phyloP scores from a whole-genome alignment of 1,284 basidiomycete genomes.

The Mycosarcoma maydis region DNA sequence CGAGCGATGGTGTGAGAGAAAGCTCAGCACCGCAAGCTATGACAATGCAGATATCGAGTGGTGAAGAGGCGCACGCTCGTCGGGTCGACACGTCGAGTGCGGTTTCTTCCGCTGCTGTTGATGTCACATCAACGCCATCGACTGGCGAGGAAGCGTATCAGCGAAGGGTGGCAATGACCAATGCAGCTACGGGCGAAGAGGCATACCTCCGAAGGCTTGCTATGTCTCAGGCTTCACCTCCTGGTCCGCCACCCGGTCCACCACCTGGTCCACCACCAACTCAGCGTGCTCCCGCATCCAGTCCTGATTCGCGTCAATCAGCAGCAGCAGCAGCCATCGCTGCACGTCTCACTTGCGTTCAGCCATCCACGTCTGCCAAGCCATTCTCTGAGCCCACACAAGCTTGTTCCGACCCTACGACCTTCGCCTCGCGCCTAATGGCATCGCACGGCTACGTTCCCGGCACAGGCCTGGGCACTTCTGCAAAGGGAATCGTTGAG shows the following conservation, averaged over 20 bases:
- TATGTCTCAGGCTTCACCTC: constrained; percentile 16
- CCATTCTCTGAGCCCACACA: background rate
- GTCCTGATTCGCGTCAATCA: constrained; percentile 18
- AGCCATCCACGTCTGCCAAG: constrained; percentile 1
- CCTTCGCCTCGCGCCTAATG: constrained; percentile 59
- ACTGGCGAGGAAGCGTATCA: constrained; percentile 32
- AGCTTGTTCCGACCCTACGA: constrained; percentile 2
- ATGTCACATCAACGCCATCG: background rate
- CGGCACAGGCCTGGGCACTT: constrained; percentile 59
- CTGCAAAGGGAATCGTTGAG: constrained; percentile 49
- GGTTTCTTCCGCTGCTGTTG: background rate
- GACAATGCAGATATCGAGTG: constrained; percentile 7
- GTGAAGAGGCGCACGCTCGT: constrained; percentile 39
- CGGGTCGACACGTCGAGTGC: constrained; percentile 17
- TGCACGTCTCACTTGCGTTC: constrained; percentile 31
- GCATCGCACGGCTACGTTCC: constrained; percentile 50
- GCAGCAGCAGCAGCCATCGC: constrained; percentile 58
- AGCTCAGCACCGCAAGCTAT: background rate
- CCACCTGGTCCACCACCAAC: constrained; percentile 23
- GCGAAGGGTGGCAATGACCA: constrained; percentile 17
- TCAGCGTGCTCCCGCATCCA: background rate
- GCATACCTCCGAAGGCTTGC: constrained; percentile 35
- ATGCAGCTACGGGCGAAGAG: constrained; percentile 29
- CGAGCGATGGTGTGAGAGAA: too few relatives aligned
- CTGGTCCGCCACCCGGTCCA: constrained; percentile 22